A percentile compares a stretch with the other conserved stretches of the same genome.
Conservation (phyloP, 129 eudicot genomes). For the Flaveria bidentis region DNA sequence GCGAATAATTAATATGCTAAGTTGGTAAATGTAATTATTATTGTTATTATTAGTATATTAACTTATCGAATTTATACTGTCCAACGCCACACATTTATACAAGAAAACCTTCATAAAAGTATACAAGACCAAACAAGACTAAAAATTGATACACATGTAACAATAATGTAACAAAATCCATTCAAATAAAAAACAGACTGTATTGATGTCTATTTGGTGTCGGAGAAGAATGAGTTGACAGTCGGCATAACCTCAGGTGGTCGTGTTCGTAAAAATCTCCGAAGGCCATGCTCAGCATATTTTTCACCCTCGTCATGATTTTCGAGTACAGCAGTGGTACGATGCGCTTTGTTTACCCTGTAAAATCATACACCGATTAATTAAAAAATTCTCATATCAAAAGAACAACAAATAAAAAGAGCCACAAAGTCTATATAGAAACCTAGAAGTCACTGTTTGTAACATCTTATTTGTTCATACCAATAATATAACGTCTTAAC, state of each 20-base stretch:
- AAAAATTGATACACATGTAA: background rate
- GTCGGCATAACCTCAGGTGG: slow-evolving; percentile 86
- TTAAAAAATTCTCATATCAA: background rate
- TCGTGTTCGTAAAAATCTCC: slow-evolving; percentile 76
- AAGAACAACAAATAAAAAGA: background rate
- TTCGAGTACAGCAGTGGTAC: slow-evolving; percentile 63
- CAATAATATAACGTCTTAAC: background rate
- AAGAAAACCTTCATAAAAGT: background rate
- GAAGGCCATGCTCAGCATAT: slow-evolving; percentile 77
- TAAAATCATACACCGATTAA: background rate
- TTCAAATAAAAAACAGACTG: background rate
- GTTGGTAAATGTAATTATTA: no score
- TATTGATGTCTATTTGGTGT: slow-evolving; percentile 33
- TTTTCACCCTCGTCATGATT: slow-evolving; percentile 82
- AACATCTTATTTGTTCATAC: background rate
- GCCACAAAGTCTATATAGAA: no score
- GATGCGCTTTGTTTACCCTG: slow-evolving; percentile 73
- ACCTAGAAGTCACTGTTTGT: background rate
- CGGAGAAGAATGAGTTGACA: slow-evolving; percentile 78
- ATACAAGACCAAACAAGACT: background rate
- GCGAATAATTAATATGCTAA: background rate
- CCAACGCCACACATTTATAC: background rate
- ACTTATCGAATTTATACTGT: background rate
- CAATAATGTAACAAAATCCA: background rate
- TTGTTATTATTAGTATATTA: background rate